Evolutionary conservation across 2,329 filamentous ascomycete genomes (phyloP), one percentile per base, ranked within the genome.

Genomic region (Apiospora pterosperma): DNA sequence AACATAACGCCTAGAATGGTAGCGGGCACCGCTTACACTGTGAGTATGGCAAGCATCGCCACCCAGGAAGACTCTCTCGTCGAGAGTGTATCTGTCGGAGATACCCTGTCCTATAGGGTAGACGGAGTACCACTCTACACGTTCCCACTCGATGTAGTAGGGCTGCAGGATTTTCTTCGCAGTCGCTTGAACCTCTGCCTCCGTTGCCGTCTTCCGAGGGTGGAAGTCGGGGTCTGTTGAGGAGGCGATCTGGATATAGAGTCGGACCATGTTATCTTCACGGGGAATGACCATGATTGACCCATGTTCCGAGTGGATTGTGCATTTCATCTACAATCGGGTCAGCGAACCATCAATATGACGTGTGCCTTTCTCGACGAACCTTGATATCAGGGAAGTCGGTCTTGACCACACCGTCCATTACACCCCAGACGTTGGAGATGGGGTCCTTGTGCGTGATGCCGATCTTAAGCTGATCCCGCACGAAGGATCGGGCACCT

Each of bases 11-110:
- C 6, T 55, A 1, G 10, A 8, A 31, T 55, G 25, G 44, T 2
- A 16, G 7, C 4, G 11, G 28, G 25, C 3, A 11, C 8, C 21
- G 78, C 86, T 80, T 79, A 88, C 87, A 69, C 89, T 92, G 71
- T 92, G 91, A 0, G 90, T 93, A 75, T 93, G 91, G 69, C 89
- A 92, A n/a, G 90, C 90, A 76, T 93, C 91, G 42, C 91, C 91
- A 14, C 88, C 90, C 34, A 93, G 82, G 73, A 93, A 93, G 1
- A 93, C 88, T 62, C 90, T 84, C 68, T 90, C 84, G 65, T 91
- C 85, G 61, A 89, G 76, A 0, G 89, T 90, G 70, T 90, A 90
- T 21, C 82, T 85, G 63, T 90, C 88, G 1, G 90, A 84, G 38
- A 92, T 89, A 0, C 90, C 89, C 75, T 93, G 90, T 10, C 90